Evolutionary conservation across 257 asterid species (phyloP).

Genomic region (Mitragyna speciosa): DNA sequence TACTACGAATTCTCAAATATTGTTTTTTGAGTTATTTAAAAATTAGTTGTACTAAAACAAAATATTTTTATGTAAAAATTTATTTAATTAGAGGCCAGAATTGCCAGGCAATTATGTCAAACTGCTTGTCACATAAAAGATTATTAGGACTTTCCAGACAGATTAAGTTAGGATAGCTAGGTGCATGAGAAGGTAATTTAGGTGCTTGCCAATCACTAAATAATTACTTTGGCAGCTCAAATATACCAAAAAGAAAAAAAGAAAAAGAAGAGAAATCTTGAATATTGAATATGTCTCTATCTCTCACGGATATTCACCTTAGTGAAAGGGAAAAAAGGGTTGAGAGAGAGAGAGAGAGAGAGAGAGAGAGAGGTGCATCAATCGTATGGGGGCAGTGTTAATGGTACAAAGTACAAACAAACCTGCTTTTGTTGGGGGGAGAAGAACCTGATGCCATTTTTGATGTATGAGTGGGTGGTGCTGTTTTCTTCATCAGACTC

Average conservation of each 20-base stretch:
- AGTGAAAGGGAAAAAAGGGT: not conserved
- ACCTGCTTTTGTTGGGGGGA: conserved; percentile 60
- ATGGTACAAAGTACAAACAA: conserved; percentile 39
- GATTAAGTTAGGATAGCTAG: no score
- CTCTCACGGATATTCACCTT: conserved; percentile 33
- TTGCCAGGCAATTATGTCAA: not conserved
- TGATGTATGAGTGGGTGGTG: conserved; percentile 87
- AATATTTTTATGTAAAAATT: no score
- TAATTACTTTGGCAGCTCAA: no score
- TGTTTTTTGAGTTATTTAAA: no score
- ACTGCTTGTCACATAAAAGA: not conserved
- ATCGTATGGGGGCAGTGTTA: not conserved
- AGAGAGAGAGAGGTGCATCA: conserved; percentile 30
- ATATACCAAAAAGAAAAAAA: no score
- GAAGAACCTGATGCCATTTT: conserved; percentile 75
- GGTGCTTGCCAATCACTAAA: no score
- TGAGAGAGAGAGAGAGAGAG: not conserved
- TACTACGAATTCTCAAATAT: no score
- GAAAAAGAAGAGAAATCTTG: not conserved
- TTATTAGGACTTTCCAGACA: not conserved
- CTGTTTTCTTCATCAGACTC: conserved; percentile 37
- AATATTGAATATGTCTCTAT: not conserved
- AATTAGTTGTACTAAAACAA: no score
- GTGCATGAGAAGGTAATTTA: not conserved
- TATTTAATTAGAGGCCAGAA: no score